Evolutionary conservation across 441 rosid species (phyloP).

Genomic region (Adansonia grandidieri): DNA sequence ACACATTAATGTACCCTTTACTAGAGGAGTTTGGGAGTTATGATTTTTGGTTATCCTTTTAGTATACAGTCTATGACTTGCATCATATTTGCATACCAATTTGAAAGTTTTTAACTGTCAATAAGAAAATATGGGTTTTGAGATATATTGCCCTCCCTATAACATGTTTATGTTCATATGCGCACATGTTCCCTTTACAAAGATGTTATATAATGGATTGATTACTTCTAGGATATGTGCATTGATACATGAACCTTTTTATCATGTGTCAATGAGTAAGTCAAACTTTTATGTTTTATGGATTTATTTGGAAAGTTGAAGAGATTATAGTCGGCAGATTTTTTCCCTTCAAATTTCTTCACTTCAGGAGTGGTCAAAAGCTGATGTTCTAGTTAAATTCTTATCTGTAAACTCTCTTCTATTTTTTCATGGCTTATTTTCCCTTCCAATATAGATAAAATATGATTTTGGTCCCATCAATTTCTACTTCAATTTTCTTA

Average conservation of each 20-base stretch:
- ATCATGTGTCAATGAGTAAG: not conserved
- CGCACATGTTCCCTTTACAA: not conserved
- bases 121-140: not conserved
- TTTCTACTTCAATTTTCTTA: not conserved
- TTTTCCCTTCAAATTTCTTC: not conserved
- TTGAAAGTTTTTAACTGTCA: not conserved
- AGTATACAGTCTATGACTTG: not conserved
- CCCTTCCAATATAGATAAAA: not conserved
- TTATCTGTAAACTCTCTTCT: not conserved
- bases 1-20: not conserved
- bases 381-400: not conserved
- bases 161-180: not conserved
- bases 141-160: not conserved
- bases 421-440: not conserved
- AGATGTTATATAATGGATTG: not conserved
- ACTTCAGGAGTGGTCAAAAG: not conserved
- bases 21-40: not conserved
- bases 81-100: not conserved
- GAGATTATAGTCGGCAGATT: not conserved
- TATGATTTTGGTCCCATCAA: constrained; percentile 4
- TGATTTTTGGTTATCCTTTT: not conserved
- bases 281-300: not conserved
- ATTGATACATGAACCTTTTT: not conserved
- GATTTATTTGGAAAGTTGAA: not conserved
- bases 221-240: not conserved